Conservation (phyloP, 208 protist genomes). For the Blastocrithidia nonstop region DNA sequence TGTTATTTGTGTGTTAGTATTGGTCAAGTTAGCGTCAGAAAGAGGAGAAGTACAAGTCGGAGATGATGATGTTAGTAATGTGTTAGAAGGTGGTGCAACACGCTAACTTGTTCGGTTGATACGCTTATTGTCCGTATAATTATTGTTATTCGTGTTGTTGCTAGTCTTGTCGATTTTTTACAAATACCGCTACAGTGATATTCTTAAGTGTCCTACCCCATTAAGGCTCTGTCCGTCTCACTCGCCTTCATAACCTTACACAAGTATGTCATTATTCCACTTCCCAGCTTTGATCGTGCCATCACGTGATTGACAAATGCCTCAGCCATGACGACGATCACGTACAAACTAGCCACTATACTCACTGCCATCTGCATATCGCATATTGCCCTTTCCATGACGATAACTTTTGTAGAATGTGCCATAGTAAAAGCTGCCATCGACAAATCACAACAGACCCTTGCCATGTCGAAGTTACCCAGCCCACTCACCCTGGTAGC, state of each 20-base stretch:
- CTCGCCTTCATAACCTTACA: constrained; percentile 78
- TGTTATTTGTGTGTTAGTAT: not conserved
- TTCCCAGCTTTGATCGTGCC: constrained; percentile 40
- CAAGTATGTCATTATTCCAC: constrained; percentile 42
- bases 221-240: constrained; percentile 58
- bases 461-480: constrained; percentile 65
- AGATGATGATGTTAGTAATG: not conserved
- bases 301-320: constrained; percentile 34
- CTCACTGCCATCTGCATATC: constrained; percentile 38
- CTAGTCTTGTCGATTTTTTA: not conserved
- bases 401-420: constrained; percentile 39
- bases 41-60: not conserved
- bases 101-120: too few species aligned
- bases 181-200: constrained; percentile 14
- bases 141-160: too few species aligned
- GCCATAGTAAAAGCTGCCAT: constrained; percentile 74
- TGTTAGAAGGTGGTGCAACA: too few species aligned
- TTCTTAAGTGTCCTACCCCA: constrained; percentile 42
- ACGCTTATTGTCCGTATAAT: too few species aligned
- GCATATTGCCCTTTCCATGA: constrained; percentile 61
- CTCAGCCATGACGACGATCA: constrained; percentile 44
- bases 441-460: constrained; percentile 66
- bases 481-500: constrained; percentile 82
- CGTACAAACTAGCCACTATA: constrained; percentile 57
- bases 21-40: not conserved